phyloP scores from a whole-genome alignment of 2,329 filamentous ascomycete genomes.

The Ophiosphaerella narmari region DNA sequence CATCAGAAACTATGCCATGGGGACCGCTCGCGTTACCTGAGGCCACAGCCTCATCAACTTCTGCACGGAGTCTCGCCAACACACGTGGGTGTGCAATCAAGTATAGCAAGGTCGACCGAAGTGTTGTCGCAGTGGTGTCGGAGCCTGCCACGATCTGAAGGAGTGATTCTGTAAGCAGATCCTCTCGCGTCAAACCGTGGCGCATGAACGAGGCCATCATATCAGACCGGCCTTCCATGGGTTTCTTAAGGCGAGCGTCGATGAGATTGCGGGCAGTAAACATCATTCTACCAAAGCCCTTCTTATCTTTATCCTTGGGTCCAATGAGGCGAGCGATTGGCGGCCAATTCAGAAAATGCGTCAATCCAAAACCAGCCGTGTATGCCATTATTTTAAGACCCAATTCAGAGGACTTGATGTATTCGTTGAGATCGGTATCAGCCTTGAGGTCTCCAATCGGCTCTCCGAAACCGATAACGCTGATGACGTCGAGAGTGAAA shows the following conservation, averaged over 20 bases:
- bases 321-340: conserved; percentile 25
- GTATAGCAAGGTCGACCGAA: conserved; percentile 58
- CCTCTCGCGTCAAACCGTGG: conserved; percentile 47
- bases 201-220: conserved; percentile 59
- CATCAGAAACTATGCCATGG: conserved; percentile 52
- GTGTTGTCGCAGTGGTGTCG: conserved; percentile 61
- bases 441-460: conserved; percentile 56
- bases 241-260: conserved; percentile 28
- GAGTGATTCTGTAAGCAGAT: conserved; percentile 48
- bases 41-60: conserved; percentile 49
- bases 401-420: conserved; percentile 51
- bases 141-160: conserved; percentile 59
- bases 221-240: conserved; percentile 52
- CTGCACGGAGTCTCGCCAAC: conserved; percentile 49
- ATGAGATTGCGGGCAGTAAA: conserved; percentile 20
- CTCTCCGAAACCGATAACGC: conserved; percentile 56
- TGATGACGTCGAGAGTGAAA: conserved; percentile 61
- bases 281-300: conserved; percentile 30
- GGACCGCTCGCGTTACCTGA: conserved; percentile 16
- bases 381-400: conserved; percentile 10
- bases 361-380: conserved; percentile 14
- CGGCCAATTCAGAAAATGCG: conserved; percentile 18
- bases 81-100: conserved; percentile 55
- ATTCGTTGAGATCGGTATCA: conserved; percentile 52
- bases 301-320: conserved; percentile 38